These are phyloP conservation scores for Phialophora expanda DNA, from an alignment of 2,329 filamentous ascomycete species.

Conservation along the genomic window DNA sequence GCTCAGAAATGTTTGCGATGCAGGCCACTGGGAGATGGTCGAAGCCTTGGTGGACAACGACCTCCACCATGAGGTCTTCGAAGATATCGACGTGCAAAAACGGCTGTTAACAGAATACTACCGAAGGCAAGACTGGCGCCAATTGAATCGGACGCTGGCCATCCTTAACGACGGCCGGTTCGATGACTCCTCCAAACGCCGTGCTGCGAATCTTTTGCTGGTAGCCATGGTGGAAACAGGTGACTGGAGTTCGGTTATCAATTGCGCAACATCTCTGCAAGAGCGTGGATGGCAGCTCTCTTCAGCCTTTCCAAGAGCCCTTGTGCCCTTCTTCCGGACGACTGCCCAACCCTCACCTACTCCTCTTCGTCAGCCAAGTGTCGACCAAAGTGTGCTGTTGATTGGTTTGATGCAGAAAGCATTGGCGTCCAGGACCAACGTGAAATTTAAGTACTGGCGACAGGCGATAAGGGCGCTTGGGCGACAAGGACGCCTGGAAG, in stretches of 20 bases:
- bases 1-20: constrained; percentile 66
- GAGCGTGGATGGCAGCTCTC: constrained; percentile 12
- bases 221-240: constrained; percentile 41
- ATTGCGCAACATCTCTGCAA: constrained; percentile 17
- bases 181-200: constrained; percentile 42
- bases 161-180: constrained; percentile 52
- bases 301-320: constrained; percentile 8
- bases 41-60: constrained; percentile 62
- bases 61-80: constrained; percentile 68
- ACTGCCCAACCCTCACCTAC: neutral
- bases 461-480: constrained; percentile 66
- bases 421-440: constrained; percentile 51
- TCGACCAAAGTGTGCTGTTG: constrained; percentile 46
- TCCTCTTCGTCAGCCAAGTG: neutral
- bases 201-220: constrained; percentile 48
- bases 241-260: constrained; percentile 44
- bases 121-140: constrained; percentile 55
- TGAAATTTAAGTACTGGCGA: constrained; percentile 57
- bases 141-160: constrained; percentile 62
- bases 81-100: constrained; percentile 61
- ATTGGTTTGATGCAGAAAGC: constrained; percentile 56
- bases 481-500: constrained; percentile 24
- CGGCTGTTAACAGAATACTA: constrained; percentile 60
- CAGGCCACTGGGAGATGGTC: constrained; percentile 60
- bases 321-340: constrained; percentile 6